phyloP scores from a whole-genome alignment of 2,329 filamentous ascomycete species.

The Aureobasidium uvarum region DNA sequence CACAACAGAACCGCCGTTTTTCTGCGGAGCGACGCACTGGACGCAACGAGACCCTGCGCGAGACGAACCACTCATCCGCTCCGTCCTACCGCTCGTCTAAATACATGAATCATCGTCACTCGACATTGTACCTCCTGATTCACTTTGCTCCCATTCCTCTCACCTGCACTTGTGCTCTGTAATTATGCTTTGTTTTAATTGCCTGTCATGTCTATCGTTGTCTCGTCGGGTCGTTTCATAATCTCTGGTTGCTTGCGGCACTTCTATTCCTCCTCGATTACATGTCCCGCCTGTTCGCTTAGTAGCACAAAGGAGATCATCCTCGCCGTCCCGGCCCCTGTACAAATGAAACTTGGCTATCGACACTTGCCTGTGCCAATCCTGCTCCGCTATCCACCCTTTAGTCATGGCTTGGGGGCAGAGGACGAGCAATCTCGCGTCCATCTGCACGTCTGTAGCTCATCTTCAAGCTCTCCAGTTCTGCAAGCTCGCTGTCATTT shows the following conservation, averaged over 20 bases:
- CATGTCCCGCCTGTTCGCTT: not conserved
- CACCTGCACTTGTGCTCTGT: not conserved
- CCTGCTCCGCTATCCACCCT: not conserved
- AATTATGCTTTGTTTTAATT: not conserved
- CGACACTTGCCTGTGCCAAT: not conserved
- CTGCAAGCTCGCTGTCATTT: constrained; percentile 35
- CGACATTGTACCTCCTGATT: not conserved
- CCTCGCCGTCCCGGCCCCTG: not conserved
- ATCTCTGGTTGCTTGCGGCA: constrained; percentile 5
- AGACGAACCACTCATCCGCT: not conserved
- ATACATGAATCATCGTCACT: constrained; percentile 1
- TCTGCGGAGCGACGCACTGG: not conserved
- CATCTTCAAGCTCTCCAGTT: constrained; percentile 43
- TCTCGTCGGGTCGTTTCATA: not conserved
- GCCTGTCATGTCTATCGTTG: constrained; percentile 13
- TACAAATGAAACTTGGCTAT: constrained; percentile 8
- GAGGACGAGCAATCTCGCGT: constrained; percentile 34
- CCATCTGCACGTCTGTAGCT: constrained; percentile 51
- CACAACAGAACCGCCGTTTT: constrained; percentile 23
- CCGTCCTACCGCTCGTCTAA: constrained; percentile 11
- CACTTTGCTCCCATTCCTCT: not conserved
- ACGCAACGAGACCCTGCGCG: not conserved
- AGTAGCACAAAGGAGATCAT: constrained; percentile 6
- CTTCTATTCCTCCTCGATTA: constrained; percentile 18
- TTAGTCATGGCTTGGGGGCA: constrained; percentile 30